Evolutionary conservation across 2,329 filamentous ascomycete genomes (phyloP).

Genomic region (Alternaria sp.): DNA sequence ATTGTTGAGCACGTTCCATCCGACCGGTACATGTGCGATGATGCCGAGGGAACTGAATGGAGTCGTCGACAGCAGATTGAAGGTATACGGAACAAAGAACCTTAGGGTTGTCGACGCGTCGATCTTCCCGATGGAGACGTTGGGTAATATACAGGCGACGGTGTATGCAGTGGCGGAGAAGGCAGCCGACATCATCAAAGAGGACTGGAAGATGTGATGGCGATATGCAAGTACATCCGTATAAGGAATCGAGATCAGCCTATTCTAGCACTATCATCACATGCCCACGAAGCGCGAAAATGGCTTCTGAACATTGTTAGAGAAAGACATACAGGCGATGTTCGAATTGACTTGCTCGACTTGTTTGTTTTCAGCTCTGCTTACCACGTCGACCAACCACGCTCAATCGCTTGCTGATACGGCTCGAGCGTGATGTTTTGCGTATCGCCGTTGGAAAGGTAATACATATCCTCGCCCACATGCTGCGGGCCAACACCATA

Average conservation of each 20-base stretch:
- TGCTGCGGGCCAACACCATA: background rate
- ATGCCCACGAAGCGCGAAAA: background rate
- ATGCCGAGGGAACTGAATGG: background rate
- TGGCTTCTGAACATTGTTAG: background rate
- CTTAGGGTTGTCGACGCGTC: background rate
- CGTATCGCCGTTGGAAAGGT: background rate
- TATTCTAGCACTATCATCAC: background rate
- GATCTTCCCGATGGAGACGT: background rate
- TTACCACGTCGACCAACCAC: background rate
- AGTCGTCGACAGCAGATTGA: background rate
- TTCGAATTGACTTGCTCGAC: background rate
- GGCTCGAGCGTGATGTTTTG: background rate
- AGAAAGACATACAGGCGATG: too few species aligned
- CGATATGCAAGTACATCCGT: background rate
- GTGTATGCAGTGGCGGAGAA: background rate
- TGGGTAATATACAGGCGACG: background rate
- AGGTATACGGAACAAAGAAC: background rate
- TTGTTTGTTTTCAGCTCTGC: background rate
- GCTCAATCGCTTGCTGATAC: background rate
- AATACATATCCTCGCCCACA: background rate
- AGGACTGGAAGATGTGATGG: background rate
- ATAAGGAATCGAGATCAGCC: background rate
- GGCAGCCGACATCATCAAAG: background rate
- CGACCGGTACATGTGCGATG: background rate
- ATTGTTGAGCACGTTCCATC: background rate